phyloP scores from a whole-genome alignment of 148 eudicot species.

The Salicornia ramosissima region DNA sequence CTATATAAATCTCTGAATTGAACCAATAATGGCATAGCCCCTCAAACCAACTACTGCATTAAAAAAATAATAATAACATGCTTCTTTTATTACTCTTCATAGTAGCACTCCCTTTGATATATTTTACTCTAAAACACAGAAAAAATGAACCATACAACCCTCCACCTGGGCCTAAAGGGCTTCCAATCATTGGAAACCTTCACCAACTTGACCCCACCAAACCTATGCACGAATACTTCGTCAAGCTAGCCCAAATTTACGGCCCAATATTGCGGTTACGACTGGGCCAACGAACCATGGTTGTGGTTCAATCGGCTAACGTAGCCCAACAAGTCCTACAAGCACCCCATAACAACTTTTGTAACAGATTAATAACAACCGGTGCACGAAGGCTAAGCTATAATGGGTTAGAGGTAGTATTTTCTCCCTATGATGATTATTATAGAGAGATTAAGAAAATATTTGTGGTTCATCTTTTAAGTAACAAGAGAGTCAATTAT shows the following conservation, averaged over 20 bases:
- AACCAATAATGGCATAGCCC: too few relatives aligned
- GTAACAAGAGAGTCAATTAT: slow-evolving; percentile 10
- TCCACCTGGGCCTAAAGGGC: slow-evolving; percentile 34
- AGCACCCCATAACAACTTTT: slow-evolving; percentile 26
- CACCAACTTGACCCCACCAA: slow-evolving; percentile 13
- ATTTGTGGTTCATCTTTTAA: slow-evolving; percentile 19
- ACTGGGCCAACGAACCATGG: slow-evolving; percentile 18
- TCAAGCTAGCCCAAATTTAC: slow-evolving; percentile 26
- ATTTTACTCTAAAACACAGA: background rate
- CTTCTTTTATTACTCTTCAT: background rate
- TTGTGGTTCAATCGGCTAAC: slow-evolving; percentile 26
- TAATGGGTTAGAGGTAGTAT: slow-evolving; percentile 19
- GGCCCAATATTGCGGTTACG: slow-evolving; percentile 27
- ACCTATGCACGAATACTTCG: slow-evolving; percentile 24
- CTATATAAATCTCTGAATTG: too few relatives aligned
- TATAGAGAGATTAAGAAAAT: slow-evolving; percentile 23
- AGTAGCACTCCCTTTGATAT: background rate
- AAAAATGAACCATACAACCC: slow-evolving; percentile 6
- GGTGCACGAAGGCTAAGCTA: slow-evolving; percentile 26
- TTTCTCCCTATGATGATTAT: slow-evolving; percentile 17
- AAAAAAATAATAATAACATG: background rate
- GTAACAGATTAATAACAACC: slow-evolving; percentile 23
- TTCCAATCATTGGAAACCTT: slow-evolving; percentile 30
- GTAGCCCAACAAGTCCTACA: slow-evolving; percentile 25
- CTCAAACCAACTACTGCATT: too few relatives aligned